Conservation (phyloP, 495 filamentous ascomycete species). For the Xylaria longipes region DNA sequence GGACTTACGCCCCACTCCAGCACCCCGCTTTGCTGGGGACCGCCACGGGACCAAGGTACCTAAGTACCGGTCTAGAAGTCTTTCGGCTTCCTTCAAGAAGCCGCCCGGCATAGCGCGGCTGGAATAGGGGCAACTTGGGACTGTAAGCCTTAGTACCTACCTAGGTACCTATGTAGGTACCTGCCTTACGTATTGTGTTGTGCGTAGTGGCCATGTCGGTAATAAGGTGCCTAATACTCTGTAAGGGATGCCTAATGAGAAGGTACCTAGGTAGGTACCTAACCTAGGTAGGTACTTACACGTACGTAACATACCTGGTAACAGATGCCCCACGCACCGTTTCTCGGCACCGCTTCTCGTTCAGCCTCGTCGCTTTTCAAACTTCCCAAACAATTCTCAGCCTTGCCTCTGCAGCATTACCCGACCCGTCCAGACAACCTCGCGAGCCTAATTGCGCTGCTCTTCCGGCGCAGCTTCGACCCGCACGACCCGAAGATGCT, state of each 20-base stretch:
- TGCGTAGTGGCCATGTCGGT: too few relatives aligned
- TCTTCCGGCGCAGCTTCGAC: neutral
- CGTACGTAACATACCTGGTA: neutral
- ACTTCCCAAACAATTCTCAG: conserved; percentile 19
- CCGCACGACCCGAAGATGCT: neutral
- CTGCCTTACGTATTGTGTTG: neutral
- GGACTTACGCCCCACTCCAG: neutral
- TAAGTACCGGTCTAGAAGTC: neutral
- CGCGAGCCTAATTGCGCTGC: neutral
- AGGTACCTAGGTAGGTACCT: neutral
- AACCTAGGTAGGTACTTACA: too few relatives aligned
- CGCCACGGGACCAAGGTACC: neutral
- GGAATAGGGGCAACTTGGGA: neutral
- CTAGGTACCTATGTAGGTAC: neutral
- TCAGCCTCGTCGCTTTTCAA: conserved; percentile 25
- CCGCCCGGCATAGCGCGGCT: neutral
- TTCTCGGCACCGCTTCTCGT: neutral
- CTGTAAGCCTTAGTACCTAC: neutral
- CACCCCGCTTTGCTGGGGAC: neutral
- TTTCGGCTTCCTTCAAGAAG: neutral
- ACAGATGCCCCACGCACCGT: conserved; percentile 13
- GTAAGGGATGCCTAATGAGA: too few relatives aligned
- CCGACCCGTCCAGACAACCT: neutral
- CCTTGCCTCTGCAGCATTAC: conserved; percentile 17
- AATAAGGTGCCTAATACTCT: neutral